Conservation (phyloP, 768 basidiomycete genomes). For the Pleurotus platypus region DNA sequence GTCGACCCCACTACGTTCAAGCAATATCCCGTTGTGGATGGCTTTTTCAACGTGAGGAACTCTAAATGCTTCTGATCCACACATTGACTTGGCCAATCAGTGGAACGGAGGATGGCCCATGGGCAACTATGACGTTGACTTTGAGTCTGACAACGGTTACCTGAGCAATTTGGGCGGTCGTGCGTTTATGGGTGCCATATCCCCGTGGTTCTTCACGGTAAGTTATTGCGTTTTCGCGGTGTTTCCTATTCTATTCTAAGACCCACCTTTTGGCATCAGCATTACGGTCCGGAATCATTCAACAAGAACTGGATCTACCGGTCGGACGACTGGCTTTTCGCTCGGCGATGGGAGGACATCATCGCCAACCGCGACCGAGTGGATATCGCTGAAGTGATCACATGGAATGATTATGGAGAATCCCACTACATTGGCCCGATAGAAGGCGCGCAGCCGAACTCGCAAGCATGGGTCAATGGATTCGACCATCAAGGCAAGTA, state of each 20-base stretch:
- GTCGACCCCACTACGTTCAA: conserved; percentile 46
- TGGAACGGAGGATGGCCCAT: conserved; percentile 85
- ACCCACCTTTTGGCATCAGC: conserved; percentile 17
- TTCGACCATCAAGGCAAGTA: conserved; percentile 48
- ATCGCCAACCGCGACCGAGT: conserved; percentile 52
- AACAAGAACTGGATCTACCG: conserved; percentile 77
- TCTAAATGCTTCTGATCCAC: background rate
- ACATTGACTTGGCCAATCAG: conserved; percentile 25
- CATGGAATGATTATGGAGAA: conserved; percentile 77
- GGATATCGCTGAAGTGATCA: conserved; percentile 57
- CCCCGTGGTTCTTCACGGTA: conserved; percentile 74
- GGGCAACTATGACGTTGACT: conserved; percentile 3
- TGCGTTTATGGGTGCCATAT: conserved; percentile 50
- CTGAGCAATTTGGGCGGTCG: conserved; percentile 1
- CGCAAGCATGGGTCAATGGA: conserved; percentile 70
- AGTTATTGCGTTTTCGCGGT: background rate
- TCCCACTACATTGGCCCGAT: conserved; percentile 81
- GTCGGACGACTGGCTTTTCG: conserved; percentile 64
- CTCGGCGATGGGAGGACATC: conserved; percentile 65
- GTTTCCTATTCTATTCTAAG: background rate
- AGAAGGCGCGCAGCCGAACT: conserved; percentile 67
- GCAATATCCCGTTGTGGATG: conserved; percentile 51
- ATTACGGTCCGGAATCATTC: conserved; percentile 62
- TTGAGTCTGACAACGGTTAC: background rate
- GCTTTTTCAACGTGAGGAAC: conserved; percentile 52